Percentiles rank a stretch among this genome's conserved stretches.
Conservation (phyloP, 106 monocot species). For the Dendrobium catenatum region DNA sequence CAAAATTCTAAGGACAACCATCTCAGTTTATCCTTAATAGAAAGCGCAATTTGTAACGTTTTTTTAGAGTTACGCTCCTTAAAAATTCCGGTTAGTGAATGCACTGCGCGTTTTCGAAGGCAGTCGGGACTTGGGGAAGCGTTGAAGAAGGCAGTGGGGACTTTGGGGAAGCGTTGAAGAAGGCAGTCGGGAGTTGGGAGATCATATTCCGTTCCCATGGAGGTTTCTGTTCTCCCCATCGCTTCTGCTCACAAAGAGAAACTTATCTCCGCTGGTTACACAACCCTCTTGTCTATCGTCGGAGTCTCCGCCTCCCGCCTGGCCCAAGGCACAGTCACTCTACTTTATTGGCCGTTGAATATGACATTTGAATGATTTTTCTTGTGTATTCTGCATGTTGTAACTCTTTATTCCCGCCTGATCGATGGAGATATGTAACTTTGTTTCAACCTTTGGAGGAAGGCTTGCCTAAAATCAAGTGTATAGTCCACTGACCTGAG, state of each 20-base stretch:
- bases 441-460: not conserved
- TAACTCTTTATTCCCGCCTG: not conserved
- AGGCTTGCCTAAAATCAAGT: not conserved
- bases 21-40: not conserved
- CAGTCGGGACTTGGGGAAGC: no score
- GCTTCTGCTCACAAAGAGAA: slow-evolving; percentile 27
- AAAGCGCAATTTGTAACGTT: no score
- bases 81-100: no score
- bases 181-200: not conserved
- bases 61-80: no score
- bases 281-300: slow-evolving; percentile 28
- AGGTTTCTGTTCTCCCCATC: slow-evolving; percentile 29
- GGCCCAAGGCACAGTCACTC: slow-evolving; percentile 24
- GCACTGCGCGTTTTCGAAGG: no score
- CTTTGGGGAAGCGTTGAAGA: no score
- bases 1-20: not conserved
- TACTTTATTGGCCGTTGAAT: not conserved
- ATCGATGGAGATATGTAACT: not conserved
- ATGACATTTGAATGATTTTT: not conserved
- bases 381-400: not conserved
- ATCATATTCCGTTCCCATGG: slow-evolving; percentile 11
- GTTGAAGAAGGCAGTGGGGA: no score
- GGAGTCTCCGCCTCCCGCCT: slow-evolving; percentile 26
- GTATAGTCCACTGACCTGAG: not conserved
- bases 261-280: slow-evolving; percentile 35